Base-by-base conservation (phyloP, 495 filamentous ascomycete species). In the Chaetomium cochliodes region DNA sequence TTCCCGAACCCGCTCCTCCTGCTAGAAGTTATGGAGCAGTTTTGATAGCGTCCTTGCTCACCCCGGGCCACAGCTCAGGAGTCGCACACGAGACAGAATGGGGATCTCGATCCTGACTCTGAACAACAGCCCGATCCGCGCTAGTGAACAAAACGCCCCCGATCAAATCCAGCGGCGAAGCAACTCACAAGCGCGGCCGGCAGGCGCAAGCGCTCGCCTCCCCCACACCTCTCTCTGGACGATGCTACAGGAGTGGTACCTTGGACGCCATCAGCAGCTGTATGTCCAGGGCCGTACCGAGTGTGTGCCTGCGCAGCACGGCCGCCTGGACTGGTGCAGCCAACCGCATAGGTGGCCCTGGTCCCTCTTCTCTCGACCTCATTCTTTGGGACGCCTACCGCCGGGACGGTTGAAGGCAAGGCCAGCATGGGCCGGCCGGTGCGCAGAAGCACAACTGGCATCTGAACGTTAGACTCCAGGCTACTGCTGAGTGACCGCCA, bases 161-260 rank as follows among this genome's bases (percentile, higher is more conserved):
- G 44, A 23, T 20, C 28, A 13, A 22, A 3, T 37, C 54, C 28
- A 33, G 56, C 60, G 22, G 16, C 62, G 28, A 23, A 18, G 57
- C 60, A 61, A 52, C 20, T 69, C 56, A 62, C 55, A 42, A 53
- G 20, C 60, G 22, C 56, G 47, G 23, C 49, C 52, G 61, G 44
- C 61, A 65, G 62, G 62, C 68, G 68, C 68, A 68, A 70, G 68
- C 68, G 62, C 68, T 70, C 58, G 62, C 59, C 65, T 63, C 62
- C 62, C 67, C 68, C 68, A 65, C 68, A 70, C 41, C 65, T 12
- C 28, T 12, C 28, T 54, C 51, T 2, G 3, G 26, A 33, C 13
- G 15, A 44, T 54, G 39, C 33, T 64, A 26, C 44, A 50, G 42
- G 23, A 56, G 23, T 26, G 54, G 39, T 46, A 37, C 54, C 39